A percentile compares a stretch with the other conserved stretches of the same genome.
Evolutionary conservation across 2,329 filamentous ascomycete species (phyloP).

Genomic region (Botrytis tulipae): DNA sequence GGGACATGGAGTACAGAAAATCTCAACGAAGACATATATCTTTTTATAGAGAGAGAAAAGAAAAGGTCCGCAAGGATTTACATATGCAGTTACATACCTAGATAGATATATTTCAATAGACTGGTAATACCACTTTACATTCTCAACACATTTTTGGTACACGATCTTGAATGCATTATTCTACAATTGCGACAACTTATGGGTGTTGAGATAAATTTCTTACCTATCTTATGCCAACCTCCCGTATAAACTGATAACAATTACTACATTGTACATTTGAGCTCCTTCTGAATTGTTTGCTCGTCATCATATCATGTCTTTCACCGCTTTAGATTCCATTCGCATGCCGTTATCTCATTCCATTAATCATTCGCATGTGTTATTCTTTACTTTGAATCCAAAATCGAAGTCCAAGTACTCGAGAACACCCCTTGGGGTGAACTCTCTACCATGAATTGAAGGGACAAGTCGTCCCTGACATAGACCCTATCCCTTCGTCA

Average conservation of each 20-base stretch:
- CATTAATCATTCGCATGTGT: constrained; percentile 7
- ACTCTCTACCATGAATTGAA: background rate
- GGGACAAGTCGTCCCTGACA: background rate
- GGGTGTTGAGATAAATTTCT: background rate
- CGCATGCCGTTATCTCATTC: background rate
- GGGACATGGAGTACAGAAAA: constrained; percentile 7
- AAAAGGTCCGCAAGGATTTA: constrained; percentile 17
- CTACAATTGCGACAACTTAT: background rate
- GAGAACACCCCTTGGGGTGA: background rate
- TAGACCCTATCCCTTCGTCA: background rate
- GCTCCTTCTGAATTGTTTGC: background rate
- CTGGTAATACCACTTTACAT: constrained; percentile 4
- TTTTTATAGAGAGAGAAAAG: constrained; percentile 13
- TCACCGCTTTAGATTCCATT: background rate
- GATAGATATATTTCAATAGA: constrained; percentile 10
- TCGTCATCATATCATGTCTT: background rate
- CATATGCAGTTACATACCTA: constrained; percentile 1
- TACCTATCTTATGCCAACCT: too few species aligned
- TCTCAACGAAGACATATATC: constrained; percentile 21
- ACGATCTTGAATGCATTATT: background rate
- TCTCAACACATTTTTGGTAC: background rate
- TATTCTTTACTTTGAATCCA: background rate
- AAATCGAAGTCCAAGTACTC: background rate
- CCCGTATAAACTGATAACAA: background rate
- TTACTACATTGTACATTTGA: background rate